Evolutionary conservation across 495 filamentous ascomycete genomes (phyloP).

Genomic region (Poronia punctata): DNA sequence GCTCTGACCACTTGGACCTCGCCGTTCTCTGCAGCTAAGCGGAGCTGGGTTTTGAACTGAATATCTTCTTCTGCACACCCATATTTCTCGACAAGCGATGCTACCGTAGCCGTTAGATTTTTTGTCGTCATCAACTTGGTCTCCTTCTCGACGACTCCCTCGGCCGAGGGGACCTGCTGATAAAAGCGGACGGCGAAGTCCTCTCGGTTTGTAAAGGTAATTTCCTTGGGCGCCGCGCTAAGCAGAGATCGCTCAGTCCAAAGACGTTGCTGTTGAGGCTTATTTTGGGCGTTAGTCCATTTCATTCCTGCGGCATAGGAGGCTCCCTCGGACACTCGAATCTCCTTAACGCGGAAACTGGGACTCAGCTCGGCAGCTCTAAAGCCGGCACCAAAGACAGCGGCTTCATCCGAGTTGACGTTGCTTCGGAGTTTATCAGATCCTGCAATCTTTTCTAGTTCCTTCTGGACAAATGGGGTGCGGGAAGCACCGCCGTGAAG

Average conservation of each 20-base stretch:
- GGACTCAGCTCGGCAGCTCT: conserved; percentile 85
- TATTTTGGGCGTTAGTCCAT: conserved; percentile 64
- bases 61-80: conserved; percentile 72
- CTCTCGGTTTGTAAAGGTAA: conserved; percentile 77
- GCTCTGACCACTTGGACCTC: conserved; percentile 72
- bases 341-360: conserved; percentile 96
- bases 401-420: conserved; percentile 95
- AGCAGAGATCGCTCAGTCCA: conserved; percentile 73
- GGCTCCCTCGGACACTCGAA: conserved; percentile 67
- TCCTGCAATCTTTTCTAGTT: conserved; percentile 70
- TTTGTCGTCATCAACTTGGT: conserved; percentile 53
- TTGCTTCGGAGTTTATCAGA: conserved; percentile 79
- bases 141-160: conserved; percentile 36
- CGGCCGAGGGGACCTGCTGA: conserved; percentile 53
- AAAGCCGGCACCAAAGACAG: conserved; percentile 95
- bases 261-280: conserved; percentile 53
- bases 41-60: conserved; percentile 68
- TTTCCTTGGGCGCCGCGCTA: conserved; percentile 68
- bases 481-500: conserved; percentile 86
- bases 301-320: conserved; percentile 65
- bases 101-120: conserved; percentile 78
- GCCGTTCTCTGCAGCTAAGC: conserved; percentile 66
- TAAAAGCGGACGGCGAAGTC: conserved; percentile 80
- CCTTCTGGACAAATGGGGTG: conserved; percentile 89
- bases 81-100: conserved; percentile 64